Evolutionary conservation across 2,329 filamentous ascomycete species (phyloP).

Genomic region (Stylonectria norvegica): DNA sequence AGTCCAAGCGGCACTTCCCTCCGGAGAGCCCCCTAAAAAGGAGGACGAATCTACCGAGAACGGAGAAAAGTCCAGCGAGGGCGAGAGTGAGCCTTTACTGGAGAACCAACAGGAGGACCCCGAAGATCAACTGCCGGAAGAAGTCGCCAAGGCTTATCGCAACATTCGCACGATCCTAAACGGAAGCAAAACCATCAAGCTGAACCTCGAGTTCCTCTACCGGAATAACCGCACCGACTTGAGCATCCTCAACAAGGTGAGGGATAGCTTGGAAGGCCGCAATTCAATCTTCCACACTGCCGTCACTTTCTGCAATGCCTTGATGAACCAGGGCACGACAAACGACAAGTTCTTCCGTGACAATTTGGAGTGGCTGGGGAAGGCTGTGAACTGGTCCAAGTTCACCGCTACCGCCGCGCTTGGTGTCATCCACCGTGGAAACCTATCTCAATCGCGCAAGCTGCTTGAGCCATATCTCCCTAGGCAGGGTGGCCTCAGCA

Average conservation of each 20-base stretch:
- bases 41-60: slow-evolving; percentile 44
- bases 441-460: slow-evolving; percentile 88
- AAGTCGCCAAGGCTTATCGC: slow-evolving; percentile 54
- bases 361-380: slow-evolving; percentile 95
- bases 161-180: slow-evolving; percentile 70
- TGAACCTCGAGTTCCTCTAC: slow-evolving; percentile 95
- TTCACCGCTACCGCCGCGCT: slow-evolving; percentile 96
- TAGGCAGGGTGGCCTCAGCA: slow-evolving; percentile 66
- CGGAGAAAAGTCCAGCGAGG: slow-evolving; percentile 41
- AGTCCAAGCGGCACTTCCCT: slow-evolving; percentile 76
- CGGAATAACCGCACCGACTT: slow-evolving; percentile 92
- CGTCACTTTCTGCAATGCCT: slow-evolving; percentile 95
- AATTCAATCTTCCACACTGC: slow-evolving; percentile 99
- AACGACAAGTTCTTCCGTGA: slow-evolving; percentile 98
- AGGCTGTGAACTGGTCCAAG: slow-evolving; percentile 99
- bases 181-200: slow-evolving; percentile 87
- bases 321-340: slow-evolving; percentile 98
- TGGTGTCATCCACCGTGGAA: slow-evolving; percentile 94
- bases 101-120: slow-evolving; percentile 49
- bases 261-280: slow-evolving; percentile 89
- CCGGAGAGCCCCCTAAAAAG: slow-evolving; percentile 43
- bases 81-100: slow-evolving; percentile 49
- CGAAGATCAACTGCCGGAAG: slow-evolving; percentile 52
- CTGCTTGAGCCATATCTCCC: slow-evolving; percentile 93
- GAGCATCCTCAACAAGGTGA: slow-evolving; percentile 90